Evolutionary conservation across 305 asterid species (phyloP).

Genomic region (Fraxinus platypoda): DNA sequence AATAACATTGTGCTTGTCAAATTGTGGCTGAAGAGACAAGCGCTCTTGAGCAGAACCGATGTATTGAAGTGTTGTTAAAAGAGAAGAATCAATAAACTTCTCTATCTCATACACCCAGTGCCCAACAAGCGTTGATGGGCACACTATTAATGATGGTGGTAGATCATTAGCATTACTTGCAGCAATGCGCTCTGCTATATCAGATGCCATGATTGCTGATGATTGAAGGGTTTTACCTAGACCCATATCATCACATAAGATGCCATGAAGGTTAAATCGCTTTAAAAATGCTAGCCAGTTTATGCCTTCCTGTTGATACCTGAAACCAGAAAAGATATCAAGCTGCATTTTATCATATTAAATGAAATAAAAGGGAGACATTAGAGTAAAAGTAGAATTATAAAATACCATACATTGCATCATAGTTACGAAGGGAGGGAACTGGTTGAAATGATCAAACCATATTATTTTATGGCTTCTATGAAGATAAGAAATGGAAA

Average conservation of each 20-base stretch:
- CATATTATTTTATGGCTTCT: not conserved
- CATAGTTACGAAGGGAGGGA: not conserved
- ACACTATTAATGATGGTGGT: conserved; percentile 83
- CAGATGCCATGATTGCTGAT: conserved; percentile 92
- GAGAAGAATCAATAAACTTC: conserved; percentile 92
- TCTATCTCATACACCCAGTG: conserved; percentile 99
- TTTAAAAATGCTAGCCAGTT: conserved; percentile 95
- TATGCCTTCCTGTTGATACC: conserved; percentile 99
- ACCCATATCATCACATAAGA: conserved; percentile 99
- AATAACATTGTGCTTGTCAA: conserved; percentile 72
- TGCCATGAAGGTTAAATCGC: conserved; percentile 95
- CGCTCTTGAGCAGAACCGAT: conserved; percentile 97
- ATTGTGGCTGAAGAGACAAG: conserved; percentile 56
- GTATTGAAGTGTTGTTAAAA: conserved; percentile 85
- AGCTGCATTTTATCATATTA: not conserved
- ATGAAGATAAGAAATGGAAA: not conserved
- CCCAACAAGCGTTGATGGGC: conserved; percentile 97
- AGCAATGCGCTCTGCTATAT: conserved; percentile 79
- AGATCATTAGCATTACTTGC: conserved; percentile 46
- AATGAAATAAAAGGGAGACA: conserved; percentile 10
- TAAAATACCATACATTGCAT: not conserved
- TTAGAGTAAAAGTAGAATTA: conserved; percentile 16
- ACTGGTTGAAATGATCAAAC: not conserved
- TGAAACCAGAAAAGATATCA: conserved; percentile 32
- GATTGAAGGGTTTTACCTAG: conserved; percentile 98